phyloP scores from a whole-genome alignment of 2,329 filamentous ascomycete genomes.

The Paecilomyces sp. region DNA sequence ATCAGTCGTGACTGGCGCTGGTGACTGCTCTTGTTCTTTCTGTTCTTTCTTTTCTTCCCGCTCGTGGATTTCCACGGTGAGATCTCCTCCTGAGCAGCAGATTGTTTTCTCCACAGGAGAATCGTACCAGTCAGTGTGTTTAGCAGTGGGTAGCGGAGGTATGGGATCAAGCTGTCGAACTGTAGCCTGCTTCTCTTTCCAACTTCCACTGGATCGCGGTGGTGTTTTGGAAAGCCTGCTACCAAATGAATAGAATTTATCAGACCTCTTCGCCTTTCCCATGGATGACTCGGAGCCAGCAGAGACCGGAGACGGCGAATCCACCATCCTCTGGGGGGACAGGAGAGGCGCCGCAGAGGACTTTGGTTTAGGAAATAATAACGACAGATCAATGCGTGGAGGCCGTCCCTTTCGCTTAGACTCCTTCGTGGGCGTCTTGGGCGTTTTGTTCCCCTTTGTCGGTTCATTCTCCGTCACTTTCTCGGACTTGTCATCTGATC shows the following conservation, averaged over 20 bases:
- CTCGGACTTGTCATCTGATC: not conserved
- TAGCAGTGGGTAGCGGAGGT: conserved; percentile 1
- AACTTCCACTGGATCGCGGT: conserved; percentile 7
- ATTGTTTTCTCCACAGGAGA: conserved; percentile 22
- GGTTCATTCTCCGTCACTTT: conserved; percentile 4
- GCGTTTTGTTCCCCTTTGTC: conserved; percentile 1
- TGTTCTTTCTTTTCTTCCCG: conserved; percentile 1
- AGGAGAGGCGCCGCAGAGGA: conserved; percentile 24
- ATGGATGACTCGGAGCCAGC: conserved; percentile 24
- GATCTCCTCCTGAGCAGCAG: conserved; percentile 17
- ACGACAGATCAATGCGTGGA: conserved; percentile 34
- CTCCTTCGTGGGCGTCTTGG: conserved; percentile 15
- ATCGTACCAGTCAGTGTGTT: conserved; percentile 25
- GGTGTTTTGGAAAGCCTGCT: conserved; percentile 22
- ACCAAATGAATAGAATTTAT: conserved; percentile 9
- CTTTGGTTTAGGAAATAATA: conserved; percentile 35
- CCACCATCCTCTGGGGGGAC: conserved; percentile 35
- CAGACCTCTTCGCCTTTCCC: conserved; percentile 12
- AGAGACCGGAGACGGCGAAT: conserved; percentile 33
- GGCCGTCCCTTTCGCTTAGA: conserved; percentile 33
- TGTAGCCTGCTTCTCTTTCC: conserved; percentile 1
- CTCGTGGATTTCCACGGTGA: not conserved
- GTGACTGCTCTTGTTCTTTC: not conserved
- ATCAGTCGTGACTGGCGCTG: not conserved
- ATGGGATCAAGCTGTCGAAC: conserved; percentile 2